phyloP scores from a whole-genome alignment of 139 green algal species.

The Chlorella sorokiniana region DNA sequence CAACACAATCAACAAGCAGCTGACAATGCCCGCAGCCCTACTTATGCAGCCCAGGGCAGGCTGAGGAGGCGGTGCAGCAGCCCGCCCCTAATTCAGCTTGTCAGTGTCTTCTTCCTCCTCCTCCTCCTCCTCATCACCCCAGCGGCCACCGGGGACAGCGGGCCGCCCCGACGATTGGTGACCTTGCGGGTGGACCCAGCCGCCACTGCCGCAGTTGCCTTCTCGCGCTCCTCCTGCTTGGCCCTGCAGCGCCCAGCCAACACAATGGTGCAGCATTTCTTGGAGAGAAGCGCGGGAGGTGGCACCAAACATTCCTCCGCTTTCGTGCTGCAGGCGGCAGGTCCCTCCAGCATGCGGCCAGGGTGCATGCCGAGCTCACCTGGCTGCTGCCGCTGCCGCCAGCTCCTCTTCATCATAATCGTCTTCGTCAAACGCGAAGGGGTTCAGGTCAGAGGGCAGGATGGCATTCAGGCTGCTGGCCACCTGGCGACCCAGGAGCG shows the following conservation, averaged over 20 bases:
- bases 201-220: constrained; percentile 2
- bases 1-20: no score
- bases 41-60: no score
- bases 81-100: constrained; percentile 11
- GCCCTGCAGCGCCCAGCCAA: background rate
- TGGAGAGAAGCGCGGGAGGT: no score
- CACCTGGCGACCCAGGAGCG: constrained; percentile 17
- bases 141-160: background rate
- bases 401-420: constrained; percentile 16
- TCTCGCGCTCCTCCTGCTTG: constrained; percentile 11
- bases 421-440: constrained; percentile 18
- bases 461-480: constrained; percentile 1
- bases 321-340: background rate
- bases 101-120: constrained; percentile 11
- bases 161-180: background rate
- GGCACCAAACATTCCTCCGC: no score
- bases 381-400: background rate
- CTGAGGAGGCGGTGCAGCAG: background rate
- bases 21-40: no score
- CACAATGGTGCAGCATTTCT: no score
- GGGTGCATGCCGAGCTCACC: background rate
- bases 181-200: background rate
- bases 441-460: constrained; percentile 21
- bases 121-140: background rate
- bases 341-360: background rate